Conservation (phyloP, 306 rosid species). For the Lotus japonicus region DNA sequence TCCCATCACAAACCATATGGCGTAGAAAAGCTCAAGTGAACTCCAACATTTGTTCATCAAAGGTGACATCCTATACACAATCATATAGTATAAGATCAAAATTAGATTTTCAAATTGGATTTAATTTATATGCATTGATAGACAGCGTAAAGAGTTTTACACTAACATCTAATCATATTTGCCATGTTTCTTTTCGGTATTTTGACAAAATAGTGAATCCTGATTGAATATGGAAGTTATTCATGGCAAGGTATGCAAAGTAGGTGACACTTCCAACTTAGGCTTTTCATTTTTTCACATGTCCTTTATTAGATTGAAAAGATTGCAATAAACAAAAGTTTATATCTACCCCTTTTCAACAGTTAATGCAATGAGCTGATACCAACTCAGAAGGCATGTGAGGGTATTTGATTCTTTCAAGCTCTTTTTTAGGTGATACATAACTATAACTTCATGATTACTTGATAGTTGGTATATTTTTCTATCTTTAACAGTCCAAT, state of each 20-base stretch:
- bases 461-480: background rate
- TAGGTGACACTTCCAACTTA: background rate
- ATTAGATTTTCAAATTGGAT: background rate
- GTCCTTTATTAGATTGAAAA: background rate
- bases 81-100: background rate
- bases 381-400: background rate
- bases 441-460: background rate
- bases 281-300: constrained; percentile 3
- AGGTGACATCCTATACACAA: constrained; percentile 54
- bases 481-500: background rate
- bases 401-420: constrained; percentile 5
- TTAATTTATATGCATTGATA: no score
- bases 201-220: no score
- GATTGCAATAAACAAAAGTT: background rate
- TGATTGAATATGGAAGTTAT: no score
- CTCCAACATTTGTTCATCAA: constrained; percentile 77
- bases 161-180: no score
- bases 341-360: background rate
- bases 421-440: background rate
- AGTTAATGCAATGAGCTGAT: background rate
- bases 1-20: constrained; percentile 98
- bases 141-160: no score
- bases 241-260: no score
- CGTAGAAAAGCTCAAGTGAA: constrained; percentile 87
- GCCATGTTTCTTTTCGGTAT: no score